These are phyloP conservation scores for Zygoascus ofunaensis DNA, from an alignment of 805 yeast genomes.

Conservation along the genomic window DNA sequence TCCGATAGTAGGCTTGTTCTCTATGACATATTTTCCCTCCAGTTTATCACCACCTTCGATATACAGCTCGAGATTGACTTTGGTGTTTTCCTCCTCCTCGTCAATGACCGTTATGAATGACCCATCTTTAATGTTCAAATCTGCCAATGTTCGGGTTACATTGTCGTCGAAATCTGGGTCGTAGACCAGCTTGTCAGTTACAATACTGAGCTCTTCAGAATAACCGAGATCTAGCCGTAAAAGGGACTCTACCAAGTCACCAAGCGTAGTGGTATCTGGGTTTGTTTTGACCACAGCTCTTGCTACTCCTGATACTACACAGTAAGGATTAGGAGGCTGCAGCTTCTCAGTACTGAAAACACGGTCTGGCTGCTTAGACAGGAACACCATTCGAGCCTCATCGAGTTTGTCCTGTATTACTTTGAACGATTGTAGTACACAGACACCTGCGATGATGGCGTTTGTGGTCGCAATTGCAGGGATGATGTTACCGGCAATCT, in stretches of 20 bases:
- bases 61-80: slow-evolving; percentile 40
- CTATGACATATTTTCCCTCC: slow-evolving; percentile 1
- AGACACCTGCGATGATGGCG: slow-evolving; percentile 87
- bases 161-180: slow-evolving; percentile 89
- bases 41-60: slow-evolving; percentile 1
- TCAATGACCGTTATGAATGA: slow-evolving; percentile 63
- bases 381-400: slow-evolving; percentile 38
- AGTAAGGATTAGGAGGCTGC: slow-evolving; percentile 55
- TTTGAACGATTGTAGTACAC: slow-evolving; percentile 63
- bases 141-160: slow-evolving; percentile 36
- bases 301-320: slow-evolving; percentile 43
- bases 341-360: slow-evolving; percentile 57
- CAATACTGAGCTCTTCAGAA: slow-evolving; percentile 45
- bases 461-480: slow-evolving; percentile 98
- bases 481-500: slow-evolving; percentile 92
- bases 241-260: slow-evolving; percentile 40
- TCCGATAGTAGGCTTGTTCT: slow-evolving; percentile 3
- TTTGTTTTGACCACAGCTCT: slow-evolving; percentile 24
- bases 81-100: slow-evolving; percentile 59
- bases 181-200: slow-evolving; percentile 58
- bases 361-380: slow-evolving; percentile 48
- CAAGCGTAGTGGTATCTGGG: slow-evolving; percentile 31
- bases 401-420: slow-evolving; percentile 19
- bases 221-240: slow-evolving; percentile 45
- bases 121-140: slow-evolving; percentile 52